Evolutionary conservation across 805 yeast species (phyloP).

Genomic region (Priceomyces castillae): DNA sequence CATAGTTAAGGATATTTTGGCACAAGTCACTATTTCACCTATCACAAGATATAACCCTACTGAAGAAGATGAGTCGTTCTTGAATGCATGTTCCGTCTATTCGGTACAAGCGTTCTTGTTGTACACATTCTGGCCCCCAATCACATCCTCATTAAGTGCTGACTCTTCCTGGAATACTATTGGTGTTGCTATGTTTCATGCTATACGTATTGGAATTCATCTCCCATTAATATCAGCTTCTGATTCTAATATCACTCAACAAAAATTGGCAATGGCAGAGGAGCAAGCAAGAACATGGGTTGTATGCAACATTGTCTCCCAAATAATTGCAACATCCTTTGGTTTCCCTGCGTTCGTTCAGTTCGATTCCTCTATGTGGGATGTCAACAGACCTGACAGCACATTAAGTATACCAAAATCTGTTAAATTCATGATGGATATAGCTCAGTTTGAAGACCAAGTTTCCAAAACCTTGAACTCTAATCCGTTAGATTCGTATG

Average conservation of each 20-base stretch:
- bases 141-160: conserved; percentile 90
- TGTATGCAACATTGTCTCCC: conserved; percentile 87
- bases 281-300: conserved; percentile 93
- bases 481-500: conserved; percentile 63
- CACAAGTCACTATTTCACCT: conserved; percentile 88
- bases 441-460: conserved; percentile 84
- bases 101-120: conserved; percentile 90
- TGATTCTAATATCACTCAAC: conserved; percentile 21
- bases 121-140: conserved; percentile 94
- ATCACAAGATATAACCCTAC: conserved; percentile 79
- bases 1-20: conserved; percentile 68
- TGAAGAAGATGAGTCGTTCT: conserved; percentile 74
- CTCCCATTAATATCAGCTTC: conserved; percentile 53
- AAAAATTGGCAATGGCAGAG: conserved; percentile 46
- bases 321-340: conserved; percentile 84
- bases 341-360: conserved; percentile 94
- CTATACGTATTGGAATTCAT: conserved; percentile 87
- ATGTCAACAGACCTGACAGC: conserved; percentile 50
- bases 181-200: conserved; percentile 90
- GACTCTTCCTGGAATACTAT: conserved; percentile 95
- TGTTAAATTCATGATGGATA: conserved; percentile 75
- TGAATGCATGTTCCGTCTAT: conserved; percentile 87
- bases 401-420: conserved; percentile 48
- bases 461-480: conserved; percentile 73
- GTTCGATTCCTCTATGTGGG: conserved; percentile 68